Evolutionary conservation across 2,329 filamentous ascomycete species (phyloP).

Genomic region (Hypoxylon sp.): DNA sequence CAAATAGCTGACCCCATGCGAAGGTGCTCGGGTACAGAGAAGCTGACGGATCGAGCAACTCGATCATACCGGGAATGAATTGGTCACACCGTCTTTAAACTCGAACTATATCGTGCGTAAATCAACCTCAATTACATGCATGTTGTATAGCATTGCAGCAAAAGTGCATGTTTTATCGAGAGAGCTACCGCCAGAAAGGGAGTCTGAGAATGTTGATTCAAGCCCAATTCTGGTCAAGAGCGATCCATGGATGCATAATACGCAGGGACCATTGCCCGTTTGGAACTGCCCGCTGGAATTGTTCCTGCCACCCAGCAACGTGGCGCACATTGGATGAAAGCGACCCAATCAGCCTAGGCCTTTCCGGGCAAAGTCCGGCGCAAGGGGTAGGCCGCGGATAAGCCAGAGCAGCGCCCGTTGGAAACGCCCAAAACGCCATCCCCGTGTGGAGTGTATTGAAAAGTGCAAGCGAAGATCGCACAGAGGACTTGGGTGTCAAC

Average conservation of each 20-base stretch:
- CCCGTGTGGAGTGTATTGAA: slow-evolving; percentile 20
- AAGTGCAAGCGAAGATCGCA: slow-evolving; percentile 25
- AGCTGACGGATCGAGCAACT: slow-evolving; percentile 31
- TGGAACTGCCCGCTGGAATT: slow-evolving; percentile 42
- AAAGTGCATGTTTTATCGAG: slow-evolving; percentile 3
- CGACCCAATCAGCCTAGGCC: slow-evolving; percentile 36
- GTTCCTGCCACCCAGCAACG: slow-evolving; percentile 38
- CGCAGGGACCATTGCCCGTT: slow-evolving; percentile 45
- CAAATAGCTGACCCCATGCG: slow-evolving; percentile 23
- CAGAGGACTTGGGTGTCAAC: slow-evolving; percentile 1
- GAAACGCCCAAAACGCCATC: slow-evolving; percentile 36
- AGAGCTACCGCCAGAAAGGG: slow-evolving; percentile 32
- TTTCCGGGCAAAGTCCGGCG: slow-evolving; percentile 33
- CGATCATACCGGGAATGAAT: slow-evolving; percentile 31
- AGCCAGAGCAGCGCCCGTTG: slow-evolving; percentile 30
- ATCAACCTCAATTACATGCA: slow-evolving; percentile 14
- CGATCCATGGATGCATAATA: slow-evolving; percentile 43
- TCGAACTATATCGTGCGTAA: slow-evolving; percentile 15
- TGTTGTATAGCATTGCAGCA: slow-evolving; percentile 9
- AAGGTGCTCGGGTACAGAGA: slow-evolving; percentile 23
- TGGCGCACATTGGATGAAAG: slow-evolving; percentile 43
- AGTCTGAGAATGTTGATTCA: slow-evolving; percentile 40
- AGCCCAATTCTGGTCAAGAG: slow-evolving; percentile 38
- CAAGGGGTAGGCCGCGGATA: slow-evolving; percentile 40
- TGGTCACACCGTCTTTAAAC: slow-evolving; percentile 42